Evolutionary conservation across 805 yeast species (phyloP).

Genomic region (Starmerella gropengiesseri): DNA sequence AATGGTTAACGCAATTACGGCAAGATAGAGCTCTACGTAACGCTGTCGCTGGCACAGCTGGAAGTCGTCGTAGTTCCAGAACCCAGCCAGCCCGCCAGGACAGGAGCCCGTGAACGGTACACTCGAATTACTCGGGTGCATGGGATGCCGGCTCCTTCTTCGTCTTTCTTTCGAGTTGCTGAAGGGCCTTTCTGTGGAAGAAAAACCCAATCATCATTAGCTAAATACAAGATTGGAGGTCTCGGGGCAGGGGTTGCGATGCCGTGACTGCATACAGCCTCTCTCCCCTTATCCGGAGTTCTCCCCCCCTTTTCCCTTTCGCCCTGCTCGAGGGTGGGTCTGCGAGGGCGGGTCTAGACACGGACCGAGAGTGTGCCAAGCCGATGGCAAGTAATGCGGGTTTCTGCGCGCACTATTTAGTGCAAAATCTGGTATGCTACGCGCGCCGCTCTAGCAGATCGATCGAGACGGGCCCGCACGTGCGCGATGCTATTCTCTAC

Average conservation of each 20-base stretch:
- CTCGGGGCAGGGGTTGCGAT: background rate
- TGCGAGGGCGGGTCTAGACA: too few relatives aligned
- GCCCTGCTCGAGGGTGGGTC: too few relatives aligned
- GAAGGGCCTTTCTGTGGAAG: too few relatives aligned
- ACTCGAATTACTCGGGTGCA: background rate
- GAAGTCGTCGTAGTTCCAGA: constrained; percentile 24
- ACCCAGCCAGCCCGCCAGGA: constrained; percentile 12
- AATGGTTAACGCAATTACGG: constrained; percentile 5
- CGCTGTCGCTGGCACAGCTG: constrained; percentile 23
- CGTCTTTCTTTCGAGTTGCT: too few relatives aligned
- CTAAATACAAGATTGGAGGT: background rate
- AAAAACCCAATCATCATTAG: constrained; percentile 1
- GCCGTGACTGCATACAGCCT: background rate
- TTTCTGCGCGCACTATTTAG: too few relatives aligned
- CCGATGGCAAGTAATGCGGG: too few relatives aligned
- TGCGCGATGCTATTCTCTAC: too few relatives aligned
- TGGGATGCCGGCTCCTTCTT: background rate
- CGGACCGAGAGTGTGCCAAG: too few relatives aligned
- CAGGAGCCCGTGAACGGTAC: background rate
- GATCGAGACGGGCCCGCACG: too few relatives aligned
- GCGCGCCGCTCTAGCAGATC: too few relatives aligned
- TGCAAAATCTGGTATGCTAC: too few relatives aligned
- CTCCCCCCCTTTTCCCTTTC: background rate
- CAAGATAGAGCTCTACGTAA: constrained; percentile 19
- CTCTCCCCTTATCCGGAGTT: background rate